Evolutionary conservation across 2,329 filamentous ascomycete species (phyloP).

Genomic region (Cladosporium velox): DNA sequence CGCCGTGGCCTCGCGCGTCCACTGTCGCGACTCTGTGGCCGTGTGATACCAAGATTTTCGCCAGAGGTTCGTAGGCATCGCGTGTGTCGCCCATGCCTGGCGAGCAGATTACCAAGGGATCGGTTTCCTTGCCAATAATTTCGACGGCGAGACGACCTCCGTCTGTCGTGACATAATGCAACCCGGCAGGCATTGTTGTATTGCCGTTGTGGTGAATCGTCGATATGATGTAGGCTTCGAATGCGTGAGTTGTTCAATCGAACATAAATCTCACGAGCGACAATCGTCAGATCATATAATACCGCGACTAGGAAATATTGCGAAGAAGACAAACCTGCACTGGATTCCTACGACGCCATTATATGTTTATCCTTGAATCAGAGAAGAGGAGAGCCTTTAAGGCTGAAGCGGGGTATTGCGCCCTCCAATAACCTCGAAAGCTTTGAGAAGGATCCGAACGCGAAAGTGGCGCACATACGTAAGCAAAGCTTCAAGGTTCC

Average conservation of each 20-base stretch:
- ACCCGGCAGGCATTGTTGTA: background rate
- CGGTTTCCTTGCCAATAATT: constrained; percentile 7
- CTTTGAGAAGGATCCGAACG: background rate
- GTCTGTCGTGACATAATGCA: background rate
- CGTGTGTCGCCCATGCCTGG: constrained; percentile 22
- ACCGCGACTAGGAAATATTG: background rate
- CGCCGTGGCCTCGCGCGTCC: constrained; percentile 22
- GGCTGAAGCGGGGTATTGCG: background rate
- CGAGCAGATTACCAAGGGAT: constrained; percentile 21
- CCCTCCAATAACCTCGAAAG: background rate
- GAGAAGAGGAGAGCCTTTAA: background rate
- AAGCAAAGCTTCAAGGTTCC: background rate
- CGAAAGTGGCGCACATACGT: background rate
- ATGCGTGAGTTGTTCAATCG: background rate
- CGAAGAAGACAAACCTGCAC: background rate
- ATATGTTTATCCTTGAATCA: background rate
- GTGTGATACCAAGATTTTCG: constrained; percentile 1
- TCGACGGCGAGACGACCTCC: constrained; percentile 21
- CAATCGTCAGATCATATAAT: background rate
- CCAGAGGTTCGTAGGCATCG: constrained; percentile 17
- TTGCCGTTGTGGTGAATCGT: background rate
- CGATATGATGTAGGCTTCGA: background rate
- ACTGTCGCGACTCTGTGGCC: constrained; percentile 21
- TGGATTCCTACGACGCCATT: background rate
- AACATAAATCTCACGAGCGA: background rate